Evolutionary conservation across 2,329 filamentous ascomycete species (phyloP), one percentile per base, ranked within the genome.

Genomic region (Bipolaris bicolor): DNA sequence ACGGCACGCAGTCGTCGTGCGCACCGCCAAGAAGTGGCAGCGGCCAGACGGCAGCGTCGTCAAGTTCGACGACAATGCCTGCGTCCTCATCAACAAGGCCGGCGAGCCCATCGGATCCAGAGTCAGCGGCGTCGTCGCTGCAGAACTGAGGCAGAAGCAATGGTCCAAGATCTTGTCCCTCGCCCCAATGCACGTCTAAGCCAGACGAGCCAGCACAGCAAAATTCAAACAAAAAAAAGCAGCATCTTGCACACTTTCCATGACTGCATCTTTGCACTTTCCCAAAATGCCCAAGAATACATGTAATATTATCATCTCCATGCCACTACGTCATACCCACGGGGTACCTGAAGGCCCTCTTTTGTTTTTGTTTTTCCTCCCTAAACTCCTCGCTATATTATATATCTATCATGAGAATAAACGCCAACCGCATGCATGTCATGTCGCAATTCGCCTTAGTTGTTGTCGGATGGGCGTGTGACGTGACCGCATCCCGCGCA

Each of bases 81-180:
- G 95, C 76, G 95, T 99, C 44, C 82, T 99, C 67, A 90, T 99
- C 77, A 98, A 96, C 81, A 99, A 98, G 85, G 85, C 91, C 9
- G 96, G 95, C 41, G 95, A 99, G 76, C 95, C 95, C 22, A 91
- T 99, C 67, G 95, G 95, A 50, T 92, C 90, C 15, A 89, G 95
- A 76, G 65, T 65, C 61, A 69, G 73, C 86, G 86, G 93, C 65
- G 87, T 98, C 43, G 95, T 99, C 43, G 95, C 92, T 57, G 85
- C 88, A 29, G 95, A 99, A 82, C 79, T 99, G 77, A 88, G 91
- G 76, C 87, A 91, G 75, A 95, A 91, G 84, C 90, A 96, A 81
- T 99, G 95, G 95, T 96, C 92, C 71, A 99, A 98, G 86, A 98
- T 99, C 71, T 79, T 99, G 75, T 96, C 91, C 68, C 86, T 99